Evolutionary conservation across 192 early-diverging fungal species (phyloP).

Genomic region (Rhizophagus sp.): DNA sequence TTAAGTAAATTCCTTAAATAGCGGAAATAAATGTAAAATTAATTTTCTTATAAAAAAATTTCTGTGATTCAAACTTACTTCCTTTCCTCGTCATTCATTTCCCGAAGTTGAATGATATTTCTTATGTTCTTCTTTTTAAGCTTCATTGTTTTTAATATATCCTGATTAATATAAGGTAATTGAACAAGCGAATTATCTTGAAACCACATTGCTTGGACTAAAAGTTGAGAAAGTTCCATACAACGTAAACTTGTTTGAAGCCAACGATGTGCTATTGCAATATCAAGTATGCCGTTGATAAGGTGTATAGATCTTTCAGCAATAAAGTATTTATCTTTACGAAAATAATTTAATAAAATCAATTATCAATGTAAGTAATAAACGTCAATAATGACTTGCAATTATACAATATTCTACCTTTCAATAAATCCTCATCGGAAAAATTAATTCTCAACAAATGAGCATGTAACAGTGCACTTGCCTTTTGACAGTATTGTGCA

Average conservation of each 20-base stretch:
- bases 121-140: slow-evolving; percentile 66
- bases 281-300: slow-evolving; percentile 85
- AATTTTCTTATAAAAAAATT: not conserved
- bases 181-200: slow-evolving; percentile 82
- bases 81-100: slow-evolving; percentile 65
- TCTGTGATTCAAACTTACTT: slow-evolving; percentile 33
- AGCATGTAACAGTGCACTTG: slow-evolving; percentile 76
- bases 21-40: not conserved
- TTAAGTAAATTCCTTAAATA: slow-evolving; percentile 52
- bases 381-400: not conserved
- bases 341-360: not conserved
- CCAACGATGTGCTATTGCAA: slow-evolving; percentile 87
- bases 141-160: slow-evolving; percentile 64
- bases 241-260: slow-evolving; percentile 63
- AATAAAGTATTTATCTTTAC: slow-evolving; percentile 69
- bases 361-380: slow-evolving; percentile 13
- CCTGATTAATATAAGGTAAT: slow-evolving; percentile 74
- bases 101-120: slow-evolving; percentile 67
- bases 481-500: slow-evolving; percentile 60
- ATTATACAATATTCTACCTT: slow-evolving; percentile 28
- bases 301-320: slow-evolving; percentile 74
- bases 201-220: slow-evolving; percentile 85
- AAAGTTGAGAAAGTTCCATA: slow-evolving; percentile 85
- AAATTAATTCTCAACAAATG: slow-evolving; percentile 80
- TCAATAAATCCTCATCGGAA: slow-evolving; percentile 47